Base-by-base conservation (phyloP, 2,329 filamentous ascomycete species). In the Aspergillus ibericus region DNA sequence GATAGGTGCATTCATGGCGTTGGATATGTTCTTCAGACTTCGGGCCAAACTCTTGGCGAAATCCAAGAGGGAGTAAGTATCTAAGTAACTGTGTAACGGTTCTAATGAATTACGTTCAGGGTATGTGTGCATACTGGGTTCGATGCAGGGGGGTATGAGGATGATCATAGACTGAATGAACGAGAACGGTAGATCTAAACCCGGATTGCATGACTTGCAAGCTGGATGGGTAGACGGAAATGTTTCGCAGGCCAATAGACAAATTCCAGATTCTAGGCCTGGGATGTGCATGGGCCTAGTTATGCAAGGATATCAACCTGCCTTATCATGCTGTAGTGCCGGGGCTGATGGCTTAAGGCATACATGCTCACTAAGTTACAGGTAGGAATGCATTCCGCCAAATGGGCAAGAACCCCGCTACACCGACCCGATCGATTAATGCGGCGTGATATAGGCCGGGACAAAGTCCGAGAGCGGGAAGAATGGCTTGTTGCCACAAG, bases 1-100 rank as follows among this genome's bases (percentile, higher is more conserved):
- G 8, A 16, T 48, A 78, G 76, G 76, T 27, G 73, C 65, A 3
- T 59, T 73, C 7, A 75, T 78, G 67, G 71, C 69, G 8, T 52
- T 78, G 56, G 76, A 78, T 59, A 76, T 76, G 69, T 66, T 72
- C 46, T 59, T 66, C 51, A 66, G 76, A 38, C 64, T 78, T 58
- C 68, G 63, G 29, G 48, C 53, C 6, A 64, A 54, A 56, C 60
- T 74, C 4, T 44, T 70, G 25, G 61, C 57, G 5, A 74, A 74
- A 56, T 53, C 55, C 18, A 75, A 75, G 56, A 64, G 56, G 13
- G 72, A 73, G 42, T 74, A 64, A 51, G 9, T 42, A n/a, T n/a
- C 38, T 3, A 25, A 35, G 27, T 34, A 55, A 20, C 6, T 10
- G 59, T 12, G 5, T 44, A 55, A 25, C 18, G n/a, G 32, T 18